Evolutionary conservation across 768 basidiomycete species (phyloP), one percentile per base, ranked within the genome.

Genomic region (Hypsizygus marmoreus): DNA sequence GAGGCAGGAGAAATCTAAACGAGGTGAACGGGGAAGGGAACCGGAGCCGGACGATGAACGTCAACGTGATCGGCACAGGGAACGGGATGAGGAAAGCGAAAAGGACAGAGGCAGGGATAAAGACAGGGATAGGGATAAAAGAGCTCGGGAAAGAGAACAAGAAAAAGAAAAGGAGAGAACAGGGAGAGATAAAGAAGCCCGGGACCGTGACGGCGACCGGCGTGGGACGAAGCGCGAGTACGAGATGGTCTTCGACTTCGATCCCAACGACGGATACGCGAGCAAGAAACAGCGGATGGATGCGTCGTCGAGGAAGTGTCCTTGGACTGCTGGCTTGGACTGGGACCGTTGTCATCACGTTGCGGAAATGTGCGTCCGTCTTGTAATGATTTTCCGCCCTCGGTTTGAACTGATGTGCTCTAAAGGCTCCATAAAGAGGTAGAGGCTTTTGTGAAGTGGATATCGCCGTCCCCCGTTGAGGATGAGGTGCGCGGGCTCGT

Each of bases 391-490:
- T 9, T 23, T 43, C 22, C 31, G 13, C 29, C 40, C 5, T 17
- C 10, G 32, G 29, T 42, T 22, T 40, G 40, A 40, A n/a, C 36
- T 23, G 11, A 47, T 50, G 16, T 23, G 36, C 42, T 39, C 45
- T 60, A 45, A 14, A 95, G 95, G 79, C 65, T 98, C 44, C 90
- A 97, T 58, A 69, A 72, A 12, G 97, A 99, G 65, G 89, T 97
- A 4, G 74, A 82, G 44, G 86, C 92, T 0, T 97, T 92, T 58
- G 81, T 87, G 16, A 69, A 78, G 4, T 97, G 91, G 76, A 90
- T 98, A 65, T 88, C 89, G 0, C 95, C 97, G 0, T 84, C 89
- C 0, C 79, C 79, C 2, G 73, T 78, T 12, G 97, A 99, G 60
- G 88, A 95, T 62, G 91, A 93, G 61, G 72, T 92, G 25, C 83